Evolutionary conservation across 805 yeast species (phyloP).

Genomic region (Novakomyces olei): DNA sequence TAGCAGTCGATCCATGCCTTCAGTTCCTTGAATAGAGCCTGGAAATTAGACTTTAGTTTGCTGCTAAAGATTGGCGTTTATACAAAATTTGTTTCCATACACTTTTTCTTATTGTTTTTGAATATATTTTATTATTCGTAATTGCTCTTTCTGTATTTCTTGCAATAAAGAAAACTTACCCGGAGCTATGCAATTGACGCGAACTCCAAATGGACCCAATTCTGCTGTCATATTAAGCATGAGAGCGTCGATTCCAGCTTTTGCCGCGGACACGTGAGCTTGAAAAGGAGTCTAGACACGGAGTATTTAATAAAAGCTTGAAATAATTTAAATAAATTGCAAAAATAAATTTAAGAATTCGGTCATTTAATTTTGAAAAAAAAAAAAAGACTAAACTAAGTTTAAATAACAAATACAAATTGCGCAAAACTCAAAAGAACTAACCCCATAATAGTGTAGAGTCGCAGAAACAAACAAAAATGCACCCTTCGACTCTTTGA

Average conservation of each 20-base stretch:
- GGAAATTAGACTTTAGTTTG: too few relatives aligned
- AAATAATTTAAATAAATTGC: too few relatives aligned
- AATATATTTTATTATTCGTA: too few relatives aligned
- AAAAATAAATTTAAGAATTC: too few relatives aligned
- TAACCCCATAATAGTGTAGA: conserved; percentile 53
- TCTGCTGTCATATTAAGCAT: conserved; percentile 72
- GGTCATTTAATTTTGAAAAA: too few relatives aligned
- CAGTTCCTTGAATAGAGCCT: conserved; percentile 65
- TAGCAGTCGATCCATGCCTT: conserved; percentile 50
- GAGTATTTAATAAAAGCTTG: too few relatives aligned
- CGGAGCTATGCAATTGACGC: conserved; percentile 74
- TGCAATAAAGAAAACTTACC: conserved; percentile 23
- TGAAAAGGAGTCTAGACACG: conserved; percentile 75
- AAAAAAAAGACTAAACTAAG: too few relatives aligned
- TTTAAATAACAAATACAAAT: background rate
- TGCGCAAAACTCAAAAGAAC: too few relatives aligned
- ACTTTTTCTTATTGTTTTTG: too few relatives aligned
- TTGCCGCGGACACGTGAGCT: conserved; percentile 80
- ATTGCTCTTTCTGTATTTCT: background rate
- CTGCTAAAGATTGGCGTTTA: conserved; percentile 2
- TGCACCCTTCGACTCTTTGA: conserved; percentile 40
- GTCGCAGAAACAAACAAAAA: conserved; percentile 69
- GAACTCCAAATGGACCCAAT: conserved; percentile 70
- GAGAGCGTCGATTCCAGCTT: conserved; percentile 84
- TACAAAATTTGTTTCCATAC: too few relatives aligned